Base-by-base conservation (phyloP, 352 stramenopile species). In the Globisporangium apiculatum region DNA sequence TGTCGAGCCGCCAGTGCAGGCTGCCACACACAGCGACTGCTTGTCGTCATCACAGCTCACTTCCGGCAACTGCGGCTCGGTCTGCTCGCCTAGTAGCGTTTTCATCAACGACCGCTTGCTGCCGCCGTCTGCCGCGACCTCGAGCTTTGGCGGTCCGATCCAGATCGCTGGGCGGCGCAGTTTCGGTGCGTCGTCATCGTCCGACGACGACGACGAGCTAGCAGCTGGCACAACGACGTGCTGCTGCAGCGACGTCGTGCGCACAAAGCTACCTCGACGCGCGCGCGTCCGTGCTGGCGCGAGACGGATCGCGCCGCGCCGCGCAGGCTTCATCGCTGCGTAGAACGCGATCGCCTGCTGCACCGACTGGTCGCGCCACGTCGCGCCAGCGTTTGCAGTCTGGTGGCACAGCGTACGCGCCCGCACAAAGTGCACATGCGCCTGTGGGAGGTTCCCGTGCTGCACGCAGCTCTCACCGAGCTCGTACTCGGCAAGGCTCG, bases 281-380 rank as follows among this genome's bases (percentile, higher is more conserved):
- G 53, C 46, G 14, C 41, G 35, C 6, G 38, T 1, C 31, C 35
- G 48, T 14, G 15, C 47, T 10, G 37, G 9, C 0, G 48, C n/a
- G 10, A 64, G 67, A 38, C 52, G 53, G 53, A 82, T 64, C 45
- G 65, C 57, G 65, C 66, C 66, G 42, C 73, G 75, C 15, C 60
- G 56, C 5, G 54, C 53, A 2, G 64, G 64, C 24, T 57, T 58
- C 53, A 87, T 53, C 15, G 61, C 66, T 1, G 67, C 60, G 60
- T 87, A 87, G 57, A 87, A 86, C 15, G 38, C 71, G 36, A 87
- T 82, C 0, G 77, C 77, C 7, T 75, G 65, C 53, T 82, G 66
- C 24, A 87, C 65, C 0, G 78, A 85, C 0, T 61, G 62, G 7
- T 46, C 36, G 0, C 75, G 66, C 78, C 73, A 83, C 36, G 65